phyloP scores from a whole-genome alignment of 1,139 yeast species.

The Debaryomyces sp. region DNA sequence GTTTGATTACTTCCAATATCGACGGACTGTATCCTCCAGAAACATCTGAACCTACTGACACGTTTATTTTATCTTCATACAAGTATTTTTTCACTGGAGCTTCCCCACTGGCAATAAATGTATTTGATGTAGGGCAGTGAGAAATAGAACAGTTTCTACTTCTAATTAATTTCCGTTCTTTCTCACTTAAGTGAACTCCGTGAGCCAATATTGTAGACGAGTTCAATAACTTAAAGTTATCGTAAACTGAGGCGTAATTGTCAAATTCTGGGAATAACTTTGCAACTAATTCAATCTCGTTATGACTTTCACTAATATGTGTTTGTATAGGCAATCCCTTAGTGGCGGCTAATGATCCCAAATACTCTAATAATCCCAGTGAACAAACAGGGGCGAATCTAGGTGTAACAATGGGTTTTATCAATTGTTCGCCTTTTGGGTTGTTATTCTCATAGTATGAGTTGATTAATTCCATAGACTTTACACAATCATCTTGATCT shows the following conservation, averaged over 20 bases:
- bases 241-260: conserved; percentile 78
- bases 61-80: conserved; percentile 67
- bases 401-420: conserved; percentile 84
- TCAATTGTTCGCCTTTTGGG: conserved; percentile 50
- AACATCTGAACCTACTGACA: conserved; percentile 87
- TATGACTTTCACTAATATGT: conserved; percentile 78
- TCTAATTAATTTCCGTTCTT: conserved; percentile 63
- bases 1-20: conserved; percentile 73
- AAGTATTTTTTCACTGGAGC: conserved; percentile 74
- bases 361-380: conserved; percentile 56
- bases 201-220: conserved; percentile 83
- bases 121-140: conserved; percentile 93
- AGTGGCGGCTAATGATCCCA: conserved; percentile 60
- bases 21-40: conserved; percentile 91
- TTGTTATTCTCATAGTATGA: conserved; percentile 55
- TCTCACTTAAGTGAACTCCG: conserved; percentile 71
- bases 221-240: conserved; percentile 59
- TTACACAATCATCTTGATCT: conserved; percentile 55
- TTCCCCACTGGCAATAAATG: conserved; percentile 88
- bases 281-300: conserved; percentile 77
- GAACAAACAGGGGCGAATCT: conserved; percentile 93
- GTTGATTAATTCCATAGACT: conserved; percentile 60
- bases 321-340: conserved; percentile 77
- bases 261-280: conserved; percentile 70
- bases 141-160: conserved; percentile 69